Evolutionary conservation across 176 grass and related monocot species (phyloP).

Genomic region (bread wheat (Triticum aestivum)): IWGSC_CS_RefSeq_v2.1 NC_057811.1:483753607-483754106

Average conservation of each 20-base stretch:
- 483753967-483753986: no score
- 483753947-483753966: background rate
- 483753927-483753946: background rate
- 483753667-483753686: background rate
- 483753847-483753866: conserved; percentile 29
- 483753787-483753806: conserved; percentile 48
- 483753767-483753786: background rate
- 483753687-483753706: conserved; percentile 31
- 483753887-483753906: no score
- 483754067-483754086: background rate
- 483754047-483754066: background rate
- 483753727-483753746: background rate
- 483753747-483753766: background rate
- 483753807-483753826: conserved; percentile 71
- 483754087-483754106: background rate
- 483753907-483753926: background rate
- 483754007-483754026: background rate
- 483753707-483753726: background rate
- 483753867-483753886: background rate
- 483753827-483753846: conserved; percentile 68
- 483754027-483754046: background rate
- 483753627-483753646: no score
- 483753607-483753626: no score
- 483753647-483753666: no score
- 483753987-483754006: background rate